Base-by-base conservation (phyloP, 306 rosid genomes). In the Cicer arietinum region DNA sequence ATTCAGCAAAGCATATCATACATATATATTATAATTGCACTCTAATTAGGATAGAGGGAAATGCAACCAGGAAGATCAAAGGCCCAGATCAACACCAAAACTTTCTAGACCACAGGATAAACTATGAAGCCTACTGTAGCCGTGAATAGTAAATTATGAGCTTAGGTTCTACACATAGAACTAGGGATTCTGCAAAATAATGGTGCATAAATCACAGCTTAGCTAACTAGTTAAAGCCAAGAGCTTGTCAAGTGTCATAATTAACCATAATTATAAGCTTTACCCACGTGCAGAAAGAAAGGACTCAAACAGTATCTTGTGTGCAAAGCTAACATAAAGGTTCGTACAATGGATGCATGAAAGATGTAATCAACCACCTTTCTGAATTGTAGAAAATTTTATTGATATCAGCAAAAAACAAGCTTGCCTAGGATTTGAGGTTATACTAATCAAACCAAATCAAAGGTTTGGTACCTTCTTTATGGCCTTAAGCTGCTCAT, bases 401-500 rank as follows among this genome's bases (percentile, higher is more conserved):
- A 43, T 52, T 60, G 48, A 12, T 37, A 41, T 13, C 44, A 17
- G 40, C 45, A 14, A 44, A 76, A 62, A 69, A 70, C 39, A 63
- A 46, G 35, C 16, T 62, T 76, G 44, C 71, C 62, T 47, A 46
- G 73, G 74, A 63, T 76, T 64, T 47, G 68, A 22, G 43, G 44
- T 14, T 59, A 76, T 48, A 64, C 57, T 51, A 43, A 54, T 53
- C 8, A 69, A 72, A 51, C 44, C 62, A 81, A 75, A 81, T 35
- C 44, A 63, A 62, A 73, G 41, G 53, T 46, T 47, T 42, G 39
- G 50, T 71, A 85, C 99, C 99, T 95, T 95, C 77, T 95, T 95
- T 85, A 95, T 95, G 82, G 99, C 99, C 86, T 95, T 95, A 46
- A 95, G 97, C 70, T 95, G 98, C 89, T 95, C 98, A 30, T 90